Evolutionary conservation across 2,329 filamentous ascomycete genomes (phyloP), one percentile per base, ranked within the genome.

Genomic region (Aspergillus versicolor): DNA sequence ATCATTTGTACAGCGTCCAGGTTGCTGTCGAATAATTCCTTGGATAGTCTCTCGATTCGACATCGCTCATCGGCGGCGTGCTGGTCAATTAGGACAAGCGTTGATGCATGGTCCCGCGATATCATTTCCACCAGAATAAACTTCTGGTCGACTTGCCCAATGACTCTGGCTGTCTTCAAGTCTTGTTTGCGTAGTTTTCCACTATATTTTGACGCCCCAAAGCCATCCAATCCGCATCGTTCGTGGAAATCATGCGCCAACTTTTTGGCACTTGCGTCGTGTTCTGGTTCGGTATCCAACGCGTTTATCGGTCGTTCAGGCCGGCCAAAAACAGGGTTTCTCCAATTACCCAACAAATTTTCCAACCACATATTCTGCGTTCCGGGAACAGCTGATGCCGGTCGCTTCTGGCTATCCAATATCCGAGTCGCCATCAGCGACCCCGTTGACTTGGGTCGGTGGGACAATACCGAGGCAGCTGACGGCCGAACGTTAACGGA

Each of bases 41-140:
- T 60, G 70, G 95, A 85, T 1, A 99, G 79, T 0, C 73, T 70
- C 69, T 99, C 94, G 1, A 97, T 83, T 1, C 87, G 86, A 61
- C 89, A 86, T 45, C 94, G 84, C 76, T 99, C 94, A 70, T 97
- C 93, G 3, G 92, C 94, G 1, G 94, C 94, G 70, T 99, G 94
- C 68, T 99, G 94, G 67, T 99, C 94, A 5, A 97, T 82, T 40
- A 97, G 79, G 0, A 96, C 81, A 4, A 97, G 76, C 1, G 86
- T 64, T 2, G 58, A 41, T 15, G 40, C 57, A 24, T 44, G 52
- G 7, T 43, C 37, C 43, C 60, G 17, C 37, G 11, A 7, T 21
- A 50, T 58, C 49, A 90, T 75, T 60, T 84, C 88, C 21, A 86
- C 79, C 0, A 99, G 75, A 15, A 99, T 88, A 69, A 96, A 99